phyloP scores from a whole-genome alignment of 176 grass and related monocot genomes.

The Ensete ventricosum region DNA sequence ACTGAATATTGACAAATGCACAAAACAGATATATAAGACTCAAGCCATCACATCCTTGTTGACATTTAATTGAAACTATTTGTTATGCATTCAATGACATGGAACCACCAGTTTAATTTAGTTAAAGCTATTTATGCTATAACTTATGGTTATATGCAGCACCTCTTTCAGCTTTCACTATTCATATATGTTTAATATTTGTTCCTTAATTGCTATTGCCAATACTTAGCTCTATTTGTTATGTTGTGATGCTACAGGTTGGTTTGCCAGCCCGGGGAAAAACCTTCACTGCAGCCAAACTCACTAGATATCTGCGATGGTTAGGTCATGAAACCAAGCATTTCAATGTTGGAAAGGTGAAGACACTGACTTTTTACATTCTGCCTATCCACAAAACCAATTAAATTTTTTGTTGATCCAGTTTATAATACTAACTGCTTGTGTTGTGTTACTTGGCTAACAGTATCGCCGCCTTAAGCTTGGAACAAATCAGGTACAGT shows the following conservation, averaged over 20 bases:
- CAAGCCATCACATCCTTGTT: background rate
- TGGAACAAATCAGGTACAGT: slow-evolving; percentile 77
- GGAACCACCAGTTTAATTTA: background rate
- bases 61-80: background rate
- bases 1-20: background rate
- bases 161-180: background rate
- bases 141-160: background rate
- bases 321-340: slow-evolving; percentile 99
- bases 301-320: slow-evolving; percentile 97
- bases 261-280: slow-evolving; percentile 94
- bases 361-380: slow-evolving; percentile 22
- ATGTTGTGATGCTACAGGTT: slow-evolving; percentile 40
- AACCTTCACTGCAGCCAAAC: slow-evolving; percentile 96
- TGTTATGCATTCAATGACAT: background rate
- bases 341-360: slow-evolving; percentile 99
- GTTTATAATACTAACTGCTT: slow-evolving; percentile 16
- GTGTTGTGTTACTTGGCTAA: slow-evolving; percentile 30
- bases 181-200: slow-evolving; percentile 16
- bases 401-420: slow-evolving; percentile 8
- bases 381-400: background rate
- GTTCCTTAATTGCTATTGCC: slow-evolving; percentile 13
- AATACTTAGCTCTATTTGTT: slow-evolving; percentile 15
- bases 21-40: background rate
- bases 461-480: slow-evolving; percentile 94
- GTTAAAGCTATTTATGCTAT: background rate